Percentiles rank a stretch among this genome's conserved stretches.
Evolutionary conservation across 148 eudicot species (phyloP).

Genomic region (Euryodendron excelsum): DNA sequence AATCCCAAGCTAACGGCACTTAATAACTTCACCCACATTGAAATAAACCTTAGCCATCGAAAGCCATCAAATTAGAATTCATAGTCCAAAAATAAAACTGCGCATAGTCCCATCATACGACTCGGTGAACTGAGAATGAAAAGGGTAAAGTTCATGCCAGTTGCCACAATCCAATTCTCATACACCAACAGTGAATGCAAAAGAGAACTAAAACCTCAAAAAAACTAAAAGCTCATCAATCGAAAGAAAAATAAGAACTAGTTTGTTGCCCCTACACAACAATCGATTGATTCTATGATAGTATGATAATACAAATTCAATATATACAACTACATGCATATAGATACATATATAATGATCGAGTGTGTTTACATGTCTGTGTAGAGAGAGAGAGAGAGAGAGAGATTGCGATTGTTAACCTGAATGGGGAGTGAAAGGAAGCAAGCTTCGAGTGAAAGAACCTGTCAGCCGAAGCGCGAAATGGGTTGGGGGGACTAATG

Average conservation of each 20-base stretch:
- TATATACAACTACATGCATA: neutral
- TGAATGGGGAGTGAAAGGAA: conserved; percentile 3
- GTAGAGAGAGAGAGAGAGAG: neutral
- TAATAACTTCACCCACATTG: neutral
- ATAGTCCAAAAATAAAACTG: neutral
- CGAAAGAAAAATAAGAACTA: neutral
- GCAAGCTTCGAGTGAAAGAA: neutral
- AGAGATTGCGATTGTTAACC: neutral
- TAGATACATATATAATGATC: neutral
- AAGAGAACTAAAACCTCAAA: neutral
- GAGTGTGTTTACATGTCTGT: too few relatives aligned
- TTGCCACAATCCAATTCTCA: neutral
- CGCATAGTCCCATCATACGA: neutral
- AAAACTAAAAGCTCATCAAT: neutral
- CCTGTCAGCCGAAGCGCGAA: too few relatives aligned
- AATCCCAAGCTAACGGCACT: neutral
- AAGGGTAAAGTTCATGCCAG: neutral
- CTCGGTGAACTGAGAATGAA: neutral
- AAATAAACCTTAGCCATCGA: conserved; percentile 8
- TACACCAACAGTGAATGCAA: neutral
- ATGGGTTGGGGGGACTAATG: too few relatives aligned
- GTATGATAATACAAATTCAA: neutral
- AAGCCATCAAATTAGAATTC: neutral
- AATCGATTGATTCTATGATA: neutral
- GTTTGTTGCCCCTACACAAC: neutral